Base-by-base conservation (phyloP, 371 early-diverging fungal genomes). In the Circinella umbellata region DNA sequence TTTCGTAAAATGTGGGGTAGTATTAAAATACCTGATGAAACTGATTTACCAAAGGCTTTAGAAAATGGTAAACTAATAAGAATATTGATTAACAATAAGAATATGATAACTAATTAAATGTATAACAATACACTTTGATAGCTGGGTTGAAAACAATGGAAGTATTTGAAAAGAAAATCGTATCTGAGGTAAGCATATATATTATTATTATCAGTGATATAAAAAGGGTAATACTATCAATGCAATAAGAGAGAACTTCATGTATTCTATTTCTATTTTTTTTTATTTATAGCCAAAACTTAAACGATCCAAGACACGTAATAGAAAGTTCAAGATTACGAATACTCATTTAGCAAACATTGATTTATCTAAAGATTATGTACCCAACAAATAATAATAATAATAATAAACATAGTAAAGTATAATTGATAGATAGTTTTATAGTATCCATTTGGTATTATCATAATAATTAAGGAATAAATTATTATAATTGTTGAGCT, bases 321-420 rank as follows among this genome's bases (percentile, higher is more conserved):
- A 90, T 78, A 80, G 94, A 63, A 90, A 89, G 76, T 88, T 92
- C 71, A 93, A 93, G 77, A 91, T 94, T 68, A 94, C 94, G 13
- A 95, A 95, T 70, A 93, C 93, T 47, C 95, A 95, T 75, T 86
- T 95, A 83, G 86, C 90, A 42, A 90, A 88, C 55, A 86, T 94
- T 66, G 95, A 95, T 80, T 79, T 95, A 13, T 91, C 93, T 10
- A 88, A 90, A 74, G 93, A 93, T 76, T 93, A 92, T 74, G 86
- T 90, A 9, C 85, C 84, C 13, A 71, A 67, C 34, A 76, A 81
- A 66, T 69, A 73, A 69, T 51, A 51, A n/a, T 51, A 47, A 15
- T 47, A 15, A 47, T 15, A 47, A 36, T 10, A 20, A n/a, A 47
- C 63, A 46, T n/a, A 37, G 10, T 13, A 59, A 47, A 11, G 47